phyloP scores from a whole-genome alignment of 306 rosid species.

The Acacia confusa region DNA sequence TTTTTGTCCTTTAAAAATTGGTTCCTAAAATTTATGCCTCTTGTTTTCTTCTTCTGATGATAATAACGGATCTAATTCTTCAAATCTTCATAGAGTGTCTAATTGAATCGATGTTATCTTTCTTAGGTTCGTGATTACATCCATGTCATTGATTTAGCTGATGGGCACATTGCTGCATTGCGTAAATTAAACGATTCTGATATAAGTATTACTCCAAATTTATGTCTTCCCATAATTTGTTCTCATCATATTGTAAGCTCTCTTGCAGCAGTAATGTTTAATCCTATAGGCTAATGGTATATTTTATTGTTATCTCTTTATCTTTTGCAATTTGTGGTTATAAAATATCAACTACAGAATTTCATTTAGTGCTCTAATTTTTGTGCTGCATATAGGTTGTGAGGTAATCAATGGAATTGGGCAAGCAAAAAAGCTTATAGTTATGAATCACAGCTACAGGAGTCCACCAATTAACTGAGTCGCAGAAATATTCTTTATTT shows the following conservation, averaged over 20 bases:
- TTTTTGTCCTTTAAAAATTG: slow-evolving; percentile 11
- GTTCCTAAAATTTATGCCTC: not conserved
- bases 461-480: slow-evolving; percentile 35
- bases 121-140: slow-evolving; percentile 93
- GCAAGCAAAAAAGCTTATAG: slow-evolving; percentile 96
- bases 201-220: slow-evolving; percentile 53
- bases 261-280: slow-evolving; percentile 8
- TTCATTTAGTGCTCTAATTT: slow-evolving; percentile 23
- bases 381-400: slow-evolving; percentile 57
- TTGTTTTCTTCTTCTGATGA: not conserved
- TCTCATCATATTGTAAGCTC: not conserved
- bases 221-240: not conserved
- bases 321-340: not conserved
- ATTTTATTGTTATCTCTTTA: not conserved
- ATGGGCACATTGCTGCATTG: slow-evolving; percentile 96
- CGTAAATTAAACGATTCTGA: slow-evolving; percentile 61
- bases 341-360: not conserved
- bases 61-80: not conserved
- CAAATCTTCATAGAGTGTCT: not conserved
- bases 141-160: slow-evolving; percentile 95
- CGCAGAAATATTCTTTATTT: not conserved
- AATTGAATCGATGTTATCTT: slow-evolving; percentile 27
- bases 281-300: not conserved
- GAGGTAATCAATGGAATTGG: slow-evolving; percentile 99
- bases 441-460: slow-evolving; percentile 56